Evolutionary conservation across 2,329 filamentous ascomycete species (phyloP).

Genomic region (Ophiocordyceps camponoti-rufipedis): DNA sequence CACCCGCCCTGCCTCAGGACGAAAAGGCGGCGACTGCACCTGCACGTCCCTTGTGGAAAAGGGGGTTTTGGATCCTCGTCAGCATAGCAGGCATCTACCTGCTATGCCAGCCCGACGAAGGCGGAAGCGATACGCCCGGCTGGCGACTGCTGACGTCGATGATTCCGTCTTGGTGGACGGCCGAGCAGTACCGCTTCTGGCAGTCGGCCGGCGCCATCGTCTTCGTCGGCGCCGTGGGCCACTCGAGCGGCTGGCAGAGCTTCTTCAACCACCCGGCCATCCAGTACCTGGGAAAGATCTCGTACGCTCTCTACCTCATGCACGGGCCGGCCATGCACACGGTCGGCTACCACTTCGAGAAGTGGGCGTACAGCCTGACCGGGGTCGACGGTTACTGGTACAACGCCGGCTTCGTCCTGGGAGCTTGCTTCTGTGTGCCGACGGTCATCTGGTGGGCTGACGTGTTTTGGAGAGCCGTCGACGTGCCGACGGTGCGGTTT

Average conservation of each 20-base stretch:
- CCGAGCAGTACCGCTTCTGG: constrained; percentile 35
- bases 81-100: constrained; percentile 35
- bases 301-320: constrained; percentile 42
- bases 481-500: constrained; percentile 36
- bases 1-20: constrained; percentile 8
- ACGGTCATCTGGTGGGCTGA: constrained; percentile 35
- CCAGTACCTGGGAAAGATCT: constrained; percentile 42
- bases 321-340: constrained; percentile 37
- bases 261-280: constrained; percentile 30
- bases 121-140: constrained; percentile 29
- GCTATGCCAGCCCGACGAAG: constrained; percentile 18
- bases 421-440: constrained; percentile 28
- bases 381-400: constrained; percentile 27
- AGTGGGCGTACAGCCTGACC: constrained; percentile 26
- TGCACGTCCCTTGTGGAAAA: constrained; percentile 2
- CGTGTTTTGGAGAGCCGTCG: constrained; percentile 35
- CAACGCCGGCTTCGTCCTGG: constrained; percentile 26
- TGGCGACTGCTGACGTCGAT: constrained; percentile 28
- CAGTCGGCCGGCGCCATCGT: constrained; percentile 33
- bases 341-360: constrained; percentile 31
- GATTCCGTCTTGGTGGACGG: constrained; percentile 30
- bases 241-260: constrained; percentile 25
- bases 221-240: constrained; percentile 30
- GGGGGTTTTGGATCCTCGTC: constrained; percentile 19
- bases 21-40: constrained; percentile 4